A percentile compares a stretch with the other conserved stretches of the same genome.
These are phyloP conservation scores for Termitomyces sp. DNA, from an alignment of 768 basidiomycete genomes.

Conservation along the genomic window DNA sequence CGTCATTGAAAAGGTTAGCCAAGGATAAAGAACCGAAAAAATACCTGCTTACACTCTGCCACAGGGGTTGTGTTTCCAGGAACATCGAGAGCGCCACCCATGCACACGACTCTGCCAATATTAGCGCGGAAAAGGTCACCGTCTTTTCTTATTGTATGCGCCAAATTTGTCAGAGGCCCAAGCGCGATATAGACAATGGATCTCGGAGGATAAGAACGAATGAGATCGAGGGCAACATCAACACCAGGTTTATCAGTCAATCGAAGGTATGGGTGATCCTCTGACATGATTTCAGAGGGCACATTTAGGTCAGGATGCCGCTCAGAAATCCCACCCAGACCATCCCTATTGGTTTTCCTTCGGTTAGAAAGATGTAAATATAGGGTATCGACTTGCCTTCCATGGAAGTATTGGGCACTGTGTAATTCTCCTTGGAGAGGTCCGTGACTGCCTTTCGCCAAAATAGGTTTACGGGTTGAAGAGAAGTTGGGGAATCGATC, in stretches of 20 bases:
- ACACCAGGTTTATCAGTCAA: slow-evolving; percentile 44
- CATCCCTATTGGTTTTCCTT: slow-evolving; percentile 48
- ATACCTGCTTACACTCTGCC: slow-evolving; percentile 69
- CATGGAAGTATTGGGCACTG: slow-evolving; percentile 84
- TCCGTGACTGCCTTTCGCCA: slow-evolving; percentile 59
- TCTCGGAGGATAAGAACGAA: slow-evolving; percentile 45
- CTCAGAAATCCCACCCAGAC: slow-evolving; percentile 55
- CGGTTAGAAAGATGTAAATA: neutral
- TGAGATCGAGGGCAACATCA: slow-evolving; percentile 53
- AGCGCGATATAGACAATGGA: slow-evolving; percentile 71
- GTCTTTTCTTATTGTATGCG: slow-evolving; percentile 56
- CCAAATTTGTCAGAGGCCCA: slow-evolving; percentile 81
- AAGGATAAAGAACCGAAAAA: neutral
- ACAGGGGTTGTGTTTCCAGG: slow-evolving; percentile 83
- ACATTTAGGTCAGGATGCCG: slow-evolving; percentile 66
- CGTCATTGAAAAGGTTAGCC: slow-evolving; percentile 4
- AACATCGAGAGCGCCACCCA: slow-evolving; percentile 93
- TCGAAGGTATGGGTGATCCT: slow-evolving; percentile 42
- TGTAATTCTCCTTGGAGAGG: slow-evolving; percentile 73
- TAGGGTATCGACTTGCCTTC: slow-evolving; percentile 42
- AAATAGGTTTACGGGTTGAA: slow-evolving; percentile 48
- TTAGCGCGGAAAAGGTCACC: slow-evolving; percentile 48
- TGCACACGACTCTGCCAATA: slow-evolving; percentile 76
- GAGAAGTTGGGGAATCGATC: slow-evolving; percentile 62
- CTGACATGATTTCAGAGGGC: slow-evolving; percentile 14